A percentile compares a stretch with the other conserved stretches of the same genome.
Conservation (phyloP, 257 asterid species). For the Parsonsia alboflavescens region DNA sequence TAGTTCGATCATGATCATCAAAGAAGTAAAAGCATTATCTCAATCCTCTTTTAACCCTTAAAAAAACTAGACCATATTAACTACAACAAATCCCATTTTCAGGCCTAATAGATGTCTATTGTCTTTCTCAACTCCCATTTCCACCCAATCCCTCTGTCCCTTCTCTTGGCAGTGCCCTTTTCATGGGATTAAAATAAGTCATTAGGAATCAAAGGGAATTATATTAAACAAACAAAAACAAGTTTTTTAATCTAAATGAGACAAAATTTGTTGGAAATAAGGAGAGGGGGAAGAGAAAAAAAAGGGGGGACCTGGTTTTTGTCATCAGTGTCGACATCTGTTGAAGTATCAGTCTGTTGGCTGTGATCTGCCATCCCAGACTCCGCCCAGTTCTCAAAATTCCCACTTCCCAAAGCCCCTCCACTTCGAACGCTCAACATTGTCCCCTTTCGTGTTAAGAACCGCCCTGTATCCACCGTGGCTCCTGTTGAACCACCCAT, state of each 20-base stretch:
- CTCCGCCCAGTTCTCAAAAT: conserved; percentile 53
- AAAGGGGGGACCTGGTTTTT: conserved; percentile 28
- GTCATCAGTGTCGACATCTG: conserved; percentile 50
- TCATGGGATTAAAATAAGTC: not conserved
- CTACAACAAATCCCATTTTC: not conserved
- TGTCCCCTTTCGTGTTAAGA: conserved; percentile 35
- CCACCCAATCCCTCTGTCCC: too few relatives aligned
- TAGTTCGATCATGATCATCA: not conserved
- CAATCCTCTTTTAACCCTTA: not conserved
- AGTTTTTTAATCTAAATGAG: not conserved
- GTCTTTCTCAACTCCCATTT: not conserved
- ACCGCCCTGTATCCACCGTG: conserved; percentile 43
- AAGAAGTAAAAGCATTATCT: not conserved
- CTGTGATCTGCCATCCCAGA: conserved; percentile 47
- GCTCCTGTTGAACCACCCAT: conserved; percentile 58
- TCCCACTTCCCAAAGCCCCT: conserved; percentile 50
- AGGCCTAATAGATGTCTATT: not conserved
- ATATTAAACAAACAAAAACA: not conserved
- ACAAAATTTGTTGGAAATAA: not conserved
- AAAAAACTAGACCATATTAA: not conserved
- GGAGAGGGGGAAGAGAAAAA: not conserved
- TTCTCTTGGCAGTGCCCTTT: not conserved
- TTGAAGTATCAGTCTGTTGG: conserved; percentile 54
- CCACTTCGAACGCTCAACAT: conserved; percentile 29
- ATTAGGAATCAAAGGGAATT: not conserved